These are phyloP conservation scores for Calonectria pteridis DNA, from an alignment of 2,329 filamentous ascomycete genomes.

Conservation along the genomic window DNA sequence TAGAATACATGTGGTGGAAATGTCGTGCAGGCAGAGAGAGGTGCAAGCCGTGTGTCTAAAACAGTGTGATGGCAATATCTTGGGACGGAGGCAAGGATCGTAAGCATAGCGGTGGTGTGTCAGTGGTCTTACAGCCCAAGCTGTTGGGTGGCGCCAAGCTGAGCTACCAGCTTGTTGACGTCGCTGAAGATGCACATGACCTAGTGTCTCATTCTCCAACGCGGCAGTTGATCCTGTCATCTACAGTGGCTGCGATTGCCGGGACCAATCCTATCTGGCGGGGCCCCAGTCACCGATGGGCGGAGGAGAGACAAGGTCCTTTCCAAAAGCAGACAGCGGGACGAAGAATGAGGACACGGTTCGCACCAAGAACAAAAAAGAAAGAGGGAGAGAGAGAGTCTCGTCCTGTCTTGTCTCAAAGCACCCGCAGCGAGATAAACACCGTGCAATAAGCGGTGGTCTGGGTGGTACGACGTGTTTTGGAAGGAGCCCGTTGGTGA, in stretches of 20 bases:
- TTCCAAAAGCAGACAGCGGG: background rate
- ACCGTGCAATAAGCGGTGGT: slow-evolving; percentile 5
- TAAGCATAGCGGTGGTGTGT: background rate
- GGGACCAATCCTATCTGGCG: background rate
- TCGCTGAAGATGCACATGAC: slow-evolving; percentile 6
- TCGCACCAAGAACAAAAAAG: background rate
- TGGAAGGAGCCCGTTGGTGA: background rate
- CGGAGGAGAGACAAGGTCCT: background rate
- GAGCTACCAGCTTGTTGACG: background rate
- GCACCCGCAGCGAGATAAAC: background rate
- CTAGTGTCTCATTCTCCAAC: slow-evolving; percentile 2
- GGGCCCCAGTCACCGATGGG: background rate
- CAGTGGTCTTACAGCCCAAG: background rate
- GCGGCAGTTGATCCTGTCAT: slow-evolving; percentile 5
- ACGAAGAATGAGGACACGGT: background rate
- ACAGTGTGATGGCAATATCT: background rate
- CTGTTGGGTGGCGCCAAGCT: background rate
- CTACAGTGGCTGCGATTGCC: background rate
- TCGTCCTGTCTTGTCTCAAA: background rate
- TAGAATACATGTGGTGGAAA: slow-evolving; percentile 8
- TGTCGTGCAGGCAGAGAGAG: background rate
- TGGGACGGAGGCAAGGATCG: background rate
- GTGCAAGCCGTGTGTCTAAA: background rate
- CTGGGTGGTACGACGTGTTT: background rate
- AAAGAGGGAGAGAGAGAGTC: no score